phyloP scores from a whole-genome alignment of 352 stramenopile species.

The Globisporangium nagaii region DNA sequence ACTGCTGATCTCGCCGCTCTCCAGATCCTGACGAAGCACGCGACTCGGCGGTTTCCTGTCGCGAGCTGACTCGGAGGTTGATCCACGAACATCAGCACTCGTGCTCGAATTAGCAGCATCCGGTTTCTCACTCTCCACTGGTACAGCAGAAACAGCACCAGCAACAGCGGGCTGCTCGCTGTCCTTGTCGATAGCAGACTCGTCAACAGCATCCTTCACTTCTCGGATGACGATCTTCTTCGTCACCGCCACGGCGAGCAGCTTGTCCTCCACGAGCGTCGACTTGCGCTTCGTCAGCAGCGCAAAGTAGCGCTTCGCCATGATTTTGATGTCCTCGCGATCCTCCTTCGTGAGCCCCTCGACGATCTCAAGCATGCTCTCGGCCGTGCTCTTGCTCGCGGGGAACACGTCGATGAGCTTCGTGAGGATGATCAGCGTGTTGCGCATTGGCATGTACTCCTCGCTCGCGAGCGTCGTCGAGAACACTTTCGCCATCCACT shows the following conservation, averaged over 20 bases:
- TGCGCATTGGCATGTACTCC: conserved; percentile 84
- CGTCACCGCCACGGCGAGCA: conserved; percentile 21
- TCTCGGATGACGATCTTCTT: conserved; percentile 20
- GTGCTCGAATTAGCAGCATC: not conserved
- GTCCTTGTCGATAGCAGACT: conserved; percentile 2
- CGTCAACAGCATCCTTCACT: conserved; percentile 16
- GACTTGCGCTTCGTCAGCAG: conserved; percentile 73
- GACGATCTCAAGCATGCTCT: conserved; percentile 59
- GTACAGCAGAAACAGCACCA: not conserved
- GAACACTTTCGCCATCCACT: conserved; percentile 62
- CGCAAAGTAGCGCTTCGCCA: conserved; percentile 83
- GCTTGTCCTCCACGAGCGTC: conserved; percentile 60
- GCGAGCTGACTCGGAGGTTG: conserved; percentile 2
- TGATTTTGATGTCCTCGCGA: conserved; percentile 87
- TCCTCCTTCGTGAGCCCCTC: conserved; percentile 74
- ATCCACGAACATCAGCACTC: conserved; percentile 2
- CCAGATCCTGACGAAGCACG: conserved; percentile 32
- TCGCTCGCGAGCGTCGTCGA: conserved; percentile 47
- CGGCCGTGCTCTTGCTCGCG: conserved; percentile 43
- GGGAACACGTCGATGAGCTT: conserved; percentile 87
- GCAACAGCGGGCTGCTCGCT: not conserved
- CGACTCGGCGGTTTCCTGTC: conserved; percentile 6
- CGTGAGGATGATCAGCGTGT: conserved; percentile 83
- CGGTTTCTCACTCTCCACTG: conserved; percentile 1
- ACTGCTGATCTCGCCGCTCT: conserved; percentile 48